phyloP scores from a whole-genome alignment of 306 rosid genomes.

The Quercus suber region DNA sequence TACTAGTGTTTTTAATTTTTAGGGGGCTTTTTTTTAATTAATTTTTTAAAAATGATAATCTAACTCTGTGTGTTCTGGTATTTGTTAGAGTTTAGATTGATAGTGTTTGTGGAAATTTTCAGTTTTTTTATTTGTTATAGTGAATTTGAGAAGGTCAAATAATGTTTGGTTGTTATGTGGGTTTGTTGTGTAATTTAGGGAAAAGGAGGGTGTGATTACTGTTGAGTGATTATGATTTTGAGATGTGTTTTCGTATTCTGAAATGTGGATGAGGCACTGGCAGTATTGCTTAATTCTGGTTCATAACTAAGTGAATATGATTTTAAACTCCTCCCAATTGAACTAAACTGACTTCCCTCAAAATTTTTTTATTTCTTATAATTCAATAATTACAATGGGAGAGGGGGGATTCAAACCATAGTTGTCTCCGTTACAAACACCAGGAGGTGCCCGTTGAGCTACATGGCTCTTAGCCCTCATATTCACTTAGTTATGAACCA shows the following conservation, averaged over 20 bases:
- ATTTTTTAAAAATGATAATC: too few species aligned
- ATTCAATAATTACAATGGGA: too few species aligned
- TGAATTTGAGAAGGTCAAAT: background rate
- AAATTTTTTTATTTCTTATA: too few species aligned
- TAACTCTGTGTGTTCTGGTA: background rate
- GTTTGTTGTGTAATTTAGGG: background rate
- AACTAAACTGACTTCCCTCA: too few species aligned
- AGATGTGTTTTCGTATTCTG: background rate
- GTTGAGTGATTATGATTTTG: background rate
- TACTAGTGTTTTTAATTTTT: background rate
- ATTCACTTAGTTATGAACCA: background rate
- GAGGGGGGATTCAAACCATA: too few species aligned
- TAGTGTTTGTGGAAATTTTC: constrained; percentile 7
- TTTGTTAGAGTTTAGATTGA: background rate
- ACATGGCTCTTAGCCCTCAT: too few species aligned
- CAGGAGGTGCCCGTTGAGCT: too few species aligned
- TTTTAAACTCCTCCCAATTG: too few species aligned
- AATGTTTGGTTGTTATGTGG: background rate
- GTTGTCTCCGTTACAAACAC: too few species aligned
- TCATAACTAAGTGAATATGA: background rate
- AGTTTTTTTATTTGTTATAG: background rate
- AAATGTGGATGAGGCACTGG: background rate
- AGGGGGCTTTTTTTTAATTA: too few species aligned
- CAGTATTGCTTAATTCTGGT: background rate
- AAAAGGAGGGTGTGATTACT: background rate